Evolutionary conservation across 1,284 basidiomycete genomes (phyloP), one percentile per base, ranked within the genome.

Genomic region (Exobasidium cylindrosporum): DNA sequence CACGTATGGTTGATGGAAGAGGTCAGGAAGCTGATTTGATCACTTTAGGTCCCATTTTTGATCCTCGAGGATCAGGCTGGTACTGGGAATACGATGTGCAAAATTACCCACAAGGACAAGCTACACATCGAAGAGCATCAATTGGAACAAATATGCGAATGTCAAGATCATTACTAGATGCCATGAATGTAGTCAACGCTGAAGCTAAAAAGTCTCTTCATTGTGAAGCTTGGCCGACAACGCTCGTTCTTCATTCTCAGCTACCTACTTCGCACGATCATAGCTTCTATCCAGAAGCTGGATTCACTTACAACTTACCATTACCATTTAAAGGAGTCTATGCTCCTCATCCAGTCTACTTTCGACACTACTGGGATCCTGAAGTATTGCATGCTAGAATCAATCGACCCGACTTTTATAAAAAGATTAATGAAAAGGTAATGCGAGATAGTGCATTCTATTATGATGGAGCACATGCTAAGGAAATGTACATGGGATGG

Each of bases 51-150:
- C 77, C 77, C 52, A 77, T 79, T 67, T 79, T 79, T 60, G 77
- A 79, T 55, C 77, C 77, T n/a, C 68, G 76, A 44, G 77, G 74
- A 30, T 76, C 73, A 28, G 77, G 77, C 4, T 79, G 77, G 77
- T 79, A 68, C 64, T 79, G 77, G 77, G 77, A 78, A 65, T 77
- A 79, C 63, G 77, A 79, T 43, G 74, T 79, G 58, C 77, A 79
- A 58, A 76, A 78, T 65, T 79, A 79, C 54, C 77, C 74, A 21
- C 62, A 65, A 23, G 77, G 76, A 1, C 67, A 72, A 60, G 62
- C 55, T 56, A 79, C 77, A 28, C 70, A 76, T 56, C 69, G 77
- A 2, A 67, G 76, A 17, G 77, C 77, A 21, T 77, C 77, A 62
- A 78, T 79, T 57, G 77, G 77, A 17, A 79, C 77, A 46, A 79